Percentiles rank a stretch among this genome's conserved stretches.
Conservation (phyloP, 106 monocot genomes). For the Xerophyta viscosa region DNA sequence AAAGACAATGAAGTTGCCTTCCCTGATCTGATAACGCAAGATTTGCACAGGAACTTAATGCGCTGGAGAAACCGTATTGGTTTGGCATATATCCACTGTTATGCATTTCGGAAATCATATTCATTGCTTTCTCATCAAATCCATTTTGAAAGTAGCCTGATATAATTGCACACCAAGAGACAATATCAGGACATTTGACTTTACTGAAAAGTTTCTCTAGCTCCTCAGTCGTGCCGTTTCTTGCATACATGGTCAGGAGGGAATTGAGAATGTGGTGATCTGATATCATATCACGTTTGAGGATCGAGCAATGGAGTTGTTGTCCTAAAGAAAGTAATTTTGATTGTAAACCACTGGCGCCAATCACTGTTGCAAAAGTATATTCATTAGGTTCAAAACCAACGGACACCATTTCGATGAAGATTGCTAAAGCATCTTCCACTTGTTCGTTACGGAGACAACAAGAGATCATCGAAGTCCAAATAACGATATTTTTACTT, state of each 20-base stretch:
- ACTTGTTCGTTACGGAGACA: constrained; percentile 22
- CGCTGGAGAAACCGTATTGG: constrained; percentile 56
- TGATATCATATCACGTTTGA: constrained; percentile 34
- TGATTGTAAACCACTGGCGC: constrained; percentile 28
- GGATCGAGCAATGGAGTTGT: constrained; percentile 46
- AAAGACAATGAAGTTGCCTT: no score
- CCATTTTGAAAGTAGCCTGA: constrained; percentile 66
- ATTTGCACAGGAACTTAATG: constrained; percentile 56
- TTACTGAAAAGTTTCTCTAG: constrained; percentile 32
- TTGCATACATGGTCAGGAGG: constrained; percentile 58
- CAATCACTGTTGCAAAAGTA: constrained; percentile 35
- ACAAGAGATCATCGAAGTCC: constrained; percentile 73
- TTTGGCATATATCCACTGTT: constrained; percentile 33
- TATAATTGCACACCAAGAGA: constrained; percentile 51
- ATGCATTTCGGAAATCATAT: constrained; percentile 44
- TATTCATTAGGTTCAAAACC: constrained; percentile 54
- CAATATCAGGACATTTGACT: constrained; percentile 33
- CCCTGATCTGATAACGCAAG: no score
- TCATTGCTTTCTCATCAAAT: constrained; percentile 26
- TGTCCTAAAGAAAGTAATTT: constrained; percentile 18
- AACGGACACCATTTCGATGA: constrained; percentile 31
- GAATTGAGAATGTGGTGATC: constrained; percentile 43
- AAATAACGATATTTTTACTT: constrained; percentile 48
- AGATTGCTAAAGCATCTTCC: constrained; percentile 39
- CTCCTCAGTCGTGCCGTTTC: constrained; percentile 29